Evolutionary conservation across 805 yeast genomes (phyloP).

Genomic region (Blastobotrys attinorum): DNA sequence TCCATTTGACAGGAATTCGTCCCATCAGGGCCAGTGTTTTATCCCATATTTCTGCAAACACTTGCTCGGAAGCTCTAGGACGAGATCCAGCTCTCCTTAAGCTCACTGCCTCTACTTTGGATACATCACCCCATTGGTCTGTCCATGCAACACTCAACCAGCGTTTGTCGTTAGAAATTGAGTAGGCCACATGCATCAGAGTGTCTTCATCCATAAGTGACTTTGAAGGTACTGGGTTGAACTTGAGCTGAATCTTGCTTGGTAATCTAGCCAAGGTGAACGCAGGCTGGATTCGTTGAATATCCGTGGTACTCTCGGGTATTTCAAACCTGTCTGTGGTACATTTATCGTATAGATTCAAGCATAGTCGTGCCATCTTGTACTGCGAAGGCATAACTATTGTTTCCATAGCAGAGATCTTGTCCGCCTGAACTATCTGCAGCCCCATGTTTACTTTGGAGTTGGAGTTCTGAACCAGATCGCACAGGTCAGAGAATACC

Average conservation of each 20-base stretch:
- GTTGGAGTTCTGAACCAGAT: constrained; percentile 12
- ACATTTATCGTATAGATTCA: constrained; percentile 21
- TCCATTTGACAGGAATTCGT: constrained; percentile 25
- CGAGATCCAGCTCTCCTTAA: constrained; percentile 13
- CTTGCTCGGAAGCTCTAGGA: constrained; percentile 24
- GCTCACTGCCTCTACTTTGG: constrained; percentile 47
- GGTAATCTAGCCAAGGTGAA: constrained; percentile 30
- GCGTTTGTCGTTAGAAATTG: constrained; percentile 66
- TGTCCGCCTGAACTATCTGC: constrained; percentile 16
- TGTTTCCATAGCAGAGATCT: constrained; percentile 21
- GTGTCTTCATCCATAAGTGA: constrained; percentile 55
- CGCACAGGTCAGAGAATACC: constrained; percentile 17
- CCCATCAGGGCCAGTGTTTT: constrained; percentile 20
- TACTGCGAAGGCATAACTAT: constrained; percentile 24
- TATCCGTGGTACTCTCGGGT: not conserved
- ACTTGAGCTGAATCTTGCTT: constrained; percentile 21
- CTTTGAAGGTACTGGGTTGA: constrained; percentile 20
- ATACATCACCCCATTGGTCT: constrained; percentile 66
- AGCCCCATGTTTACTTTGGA: constrained; percentile 10
- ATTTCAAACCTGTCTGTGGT: not conserved
- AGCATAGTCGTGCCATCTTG: constrained; percentile 21
- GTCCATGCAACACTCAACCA: constrained; percentile 91
- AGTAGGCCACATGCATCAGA: constrained; percentile 78
- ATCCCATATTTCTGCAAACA: constrained; percentile 28
- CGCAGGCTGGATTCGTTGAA: constrained; percentile 20